Evolutionary conservation across 2,329 filamentous ascomycete species (phyloP).

Genomic region (Cytospora paraplurivora): DNA sequence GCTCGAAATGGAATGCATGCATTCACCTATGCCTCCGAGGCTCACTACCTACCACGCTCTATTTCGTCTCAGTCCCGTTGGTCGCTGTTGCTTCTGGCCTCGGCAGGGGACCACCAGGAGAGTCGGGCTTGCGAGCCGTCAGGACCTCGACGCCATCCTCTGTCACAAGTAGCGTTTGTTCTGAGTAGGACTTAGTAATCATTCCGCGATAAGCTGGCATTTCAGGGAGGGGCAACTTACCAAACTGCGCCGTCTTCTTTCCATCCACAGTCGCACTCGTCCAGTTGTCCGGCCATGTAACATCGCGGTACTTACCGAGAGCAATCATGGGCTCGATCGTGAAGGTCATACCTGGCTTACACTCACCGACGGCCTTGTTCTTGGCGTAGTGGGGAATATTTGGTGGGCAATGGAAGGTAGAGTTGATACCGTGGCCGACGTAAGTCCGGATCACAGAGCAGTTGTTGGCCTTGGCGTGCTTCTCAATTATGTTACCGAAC

Average conservation of each 20-base stretch:
- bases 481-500: constrained; percentile 93
- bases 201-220: too few species aligned
- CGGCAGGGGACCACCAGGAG: constrained; percentile 73
- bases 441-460: constrained; percentile 96
- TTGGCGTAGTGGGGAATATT: constrained; percentile 97
- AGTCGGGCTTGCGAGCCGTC: constrained; percentile 71
- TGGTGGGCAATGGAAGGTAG: constrained; percentile 87
- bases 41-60: not conserved
- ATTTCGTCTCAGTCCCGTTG: constrained; percentile 10
- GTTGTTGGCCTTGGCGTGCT: constrained; percentile 80
- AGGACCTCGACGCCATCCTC: constrained; percentile 82
- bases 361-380: constrained; percentile 94
- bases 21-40: not conserved
- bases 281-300: constrained; percentile 99
- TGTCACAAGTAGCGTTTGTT: constrained; percentile 83
- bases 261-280: constrained; percentile 93
- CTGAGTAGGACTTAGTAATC: constrained; percentile 40
- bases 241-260: constrained; percentile 88
- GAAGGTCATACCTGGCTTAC: constrained; percentile 97
- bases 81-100: constrained; percentile 46
- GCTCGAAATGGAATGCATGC: not conserved
- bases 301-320: constrained; percentile 84
- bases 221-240: constrained; percentile 49
- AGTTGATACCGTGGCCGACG: constrained; percentile 94
- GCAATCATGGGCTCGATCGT: constrained; percentile 99